Evolutionary conservation across 1,139 yeast species (phyloP).

Genomic region (Komagataea norvegica): DNA sequence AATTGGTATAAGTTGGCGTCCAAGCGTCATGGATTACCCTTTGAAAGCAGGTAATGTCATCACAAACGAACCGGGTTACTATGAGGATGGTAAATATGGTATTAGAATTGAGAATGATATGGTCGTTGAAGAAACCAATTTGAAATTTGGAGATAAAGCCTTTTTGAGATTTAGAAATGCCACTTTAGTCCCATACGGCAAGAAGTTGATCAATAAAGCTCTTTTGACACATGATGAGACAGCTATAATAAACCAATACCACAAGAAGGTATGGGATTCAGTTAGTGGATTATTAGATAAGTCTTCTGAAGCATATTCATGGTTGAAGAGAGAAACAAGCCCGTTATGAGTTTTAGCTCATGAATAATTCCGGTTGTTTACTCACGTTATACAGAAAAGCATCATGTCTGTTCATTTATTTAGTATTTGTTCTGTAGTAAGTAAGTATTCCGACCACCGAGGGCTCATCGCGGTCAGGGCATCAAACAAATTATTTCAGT

Average conservation of each 20-base stretch:
- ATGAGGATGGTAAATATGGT: slow-evolving; percentile 90
- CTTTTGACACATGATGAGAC: slow-evolving; percentile 60
- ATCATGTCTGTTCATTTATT: too few relatives aligned
- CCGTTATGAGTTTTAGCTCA: slow-evolving; percentile 10
- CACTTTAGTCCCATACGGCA: slow-evolving; percentile 86
- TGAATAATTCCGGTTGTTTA: background rate
- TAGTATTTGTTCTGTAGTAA: too few relatives aligned
- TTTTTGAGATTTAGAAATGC: slow-evolving; percentile 80
- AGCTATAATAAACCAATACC: slow-evolving; percentile 66
- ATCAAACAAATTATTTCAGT: background rate
- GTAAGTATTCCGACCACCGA: too few relatives aligned
- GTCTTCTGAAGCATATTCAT: slow-evolving; percentile 51
- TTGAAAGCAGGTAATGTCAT: slow-evolving; percentile 61
- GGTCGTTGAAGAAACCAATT: slow-evolving; percentile 43
- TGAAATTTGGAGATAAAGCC: slow-evolving; percentile 44
- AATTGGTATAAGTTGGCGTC: slow-evolving; percentile 78
- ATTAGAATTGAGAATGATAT: slow-evolving; percentile 85
- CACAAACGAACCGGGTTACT: slow-evolving; percentile 95
- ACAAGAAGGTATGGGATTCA: slow-evolving; percentile 53
- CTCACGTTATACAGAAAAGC: too few relatives aligned
- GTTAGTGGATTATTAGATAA: slow-evolving; percentile 46
- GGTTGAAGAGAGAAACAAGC: slow-evolving; percentile 73
- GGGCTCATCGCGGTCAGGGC: slow-evolving; percentile 6
- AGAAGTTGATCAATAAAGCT: slow-evolving; percentile 54
- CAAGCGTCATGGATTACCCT: slow-evolving; percentile 29